These are phyloP conservation scores for Chrysopogon serrulatus DNA, from an alignment of 176 grass and related monocot genomes.

Conservation along the genomic window DNA sequence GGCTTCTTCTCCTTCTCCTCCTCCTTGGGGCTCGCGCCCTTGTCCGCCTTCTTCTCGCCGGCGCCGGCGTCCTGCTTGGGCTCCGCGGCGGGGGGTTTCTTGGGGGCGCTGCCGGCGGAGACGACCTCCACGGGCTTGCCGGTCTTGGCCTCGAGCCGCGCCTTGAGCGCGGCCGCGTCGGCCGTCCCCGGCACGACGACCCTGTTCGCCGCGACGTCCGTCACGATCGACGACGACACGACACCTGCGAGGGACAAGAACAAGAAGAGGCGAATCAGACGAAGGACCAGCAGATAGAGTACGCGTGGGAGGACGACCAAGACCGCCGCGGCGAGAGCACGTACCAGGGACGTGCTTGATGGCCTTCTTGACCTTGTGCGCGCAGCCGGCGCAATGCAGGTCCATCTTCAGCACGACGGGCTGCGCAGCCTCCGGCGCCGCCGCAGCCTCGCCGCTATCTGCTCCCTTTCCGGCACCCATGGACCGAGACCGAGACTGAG, in stretches of 20 bases:
- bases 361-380: slow-evolving; percentile 54
- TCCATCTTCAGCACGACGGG: slow-evolving; percentile 48
- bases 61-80: slow-evolving; percentile 26
- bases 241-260: slow-evolving; percentile 31
- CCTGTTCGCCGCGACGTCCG: slow-evolving; percentile 39
- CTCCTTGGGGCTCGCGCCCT: slow-evolving; percentile 29
- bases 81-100: slow-evolving; percentile 13
- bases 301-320: too few relatives aligned
- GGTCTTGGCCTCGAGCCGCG: slow-evolving; percentile 56
- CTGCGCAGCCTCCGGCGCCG: background rate
- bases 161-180: slow-evolving; percentile 52
- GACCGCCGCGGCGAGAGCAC: background rate
- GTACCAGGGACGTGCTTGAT: slow-evolving; percentile 47
- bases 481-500: background rate
- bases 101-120: slow-evolving; percentile 36
- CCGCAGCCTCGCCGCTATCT: background rate
- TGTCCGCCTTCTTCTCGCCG: slow-evolving; percentile 35
- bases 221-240: slow-evolving; percentile 2
- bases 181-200: slow-evolving; percentile 44
- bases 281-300: too few relatives aligned
- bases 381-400: slow-evolving; percentile 83
- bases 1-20: slow-evolving; percentile 40
- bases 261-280: background rate
- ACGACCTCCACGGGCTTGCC: slow-evolving; percentile 48
- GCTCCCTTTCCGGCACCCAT: slow-evolving; percentile 28